Evolutionary conservation across 2,329 filamentous ascomycete species (phyloP), one percentile per base, ranked within the genome.

Genomic region (Didymella sp.): DNA sequence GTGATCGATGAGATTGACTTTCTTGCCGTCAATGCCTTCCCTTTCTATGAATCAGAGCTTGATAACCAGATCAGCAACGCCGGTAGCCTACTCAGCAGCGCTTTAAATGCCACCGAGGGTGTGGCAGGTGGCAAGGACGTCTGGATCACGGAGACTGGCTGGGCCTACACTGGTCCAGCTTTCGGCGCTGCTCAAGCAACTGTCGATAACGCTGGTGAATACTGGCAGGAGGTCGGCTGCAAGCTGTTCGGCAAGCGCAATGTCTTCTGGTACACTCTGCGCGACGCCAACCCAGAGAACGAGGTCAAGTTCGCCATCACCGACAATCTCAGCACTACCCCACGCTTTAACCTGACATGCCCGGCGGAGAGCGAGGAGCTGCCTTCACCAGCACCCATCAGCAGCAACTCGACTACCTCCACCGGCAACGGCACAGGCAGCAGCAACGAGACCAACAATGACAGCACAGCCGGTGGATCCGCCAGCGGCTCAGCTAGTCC

Each of bases 251-350:
- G 69, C 51, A 66, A 66, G 61, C 62, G 51, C 55, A 71, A 75
- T 59, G 67, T 70, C 31, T 76, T 70, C 62, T 76, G 72, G 72
- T 76, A 76, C 61, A 71, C 67, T 6, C 66, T 75, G 5, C 66
- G 66, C 8, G 73, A 76, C 48, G 67, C 70, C 47, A 85, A 85
- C 79, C 81, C 83, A 46, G 83, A 80, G 72, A 85, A 86, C 79
- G 69, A 79, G 70, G 79, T 82, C 76, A 84, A 85, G 78, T 86
- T 86, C 49, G 82, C 78, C 71, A 81, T 86, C 61, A 84, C 81
- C 68, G 74, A 83, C 58, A 74, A 85, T 68, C 78, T 86, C 49
- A 80, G 77, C 59, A 83, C 80, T 64, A 81, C 71, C 24, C 79
- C 84, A 40, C 73, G 76, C 51, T 86, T 82, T 73, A 78, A 86